Evolutionary conservation across 345 rosid species (phyloP).

Genomic region (Eucalyptus paniculata): DNA sequence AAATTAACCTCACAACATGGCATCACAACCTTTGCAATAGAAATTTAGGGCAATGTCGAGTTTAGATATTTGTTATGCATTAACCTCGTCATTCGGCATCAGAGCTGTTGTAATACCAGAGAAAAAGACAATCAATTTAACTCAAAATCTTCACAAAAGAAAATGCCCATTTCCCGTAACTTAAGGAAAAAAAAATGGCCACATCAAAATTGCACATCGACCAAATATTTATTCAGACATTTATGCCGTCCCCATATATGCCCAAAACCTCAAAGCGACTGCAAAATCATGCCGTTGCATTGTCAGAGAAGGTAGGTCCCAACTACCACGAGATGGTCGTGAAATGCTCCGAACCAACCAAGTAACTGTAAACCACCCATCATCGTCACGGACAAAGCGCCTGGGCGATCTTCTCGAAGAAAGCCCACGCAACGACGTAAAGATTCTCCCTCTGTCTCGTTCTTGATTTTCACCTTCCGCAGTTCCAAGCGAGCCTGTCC

Average conservation of each 20-base stretch:
- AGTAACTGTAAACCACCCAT: not conserved
- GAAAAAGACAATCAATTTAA: not conserved
- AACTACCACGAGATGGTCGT: not conserved
- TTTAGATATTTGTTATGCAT: too few species aligned
- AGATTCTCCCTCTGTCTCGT: not conserved
- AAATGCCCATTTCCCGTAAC: not conserved
- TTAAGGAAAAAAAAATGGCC: not conserved
- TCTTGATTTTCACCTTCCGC: not conserved
- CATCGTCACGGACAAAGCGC: not conserved
- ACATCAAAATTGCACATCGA: not conserved
- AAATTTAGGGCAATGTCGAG: not conserved
- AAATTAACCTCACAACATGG: not conserved
- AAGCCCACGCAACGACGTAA: not conserved
- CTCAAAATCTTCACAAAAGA: not conserved
- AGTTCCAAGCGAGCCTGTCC: not conserved
- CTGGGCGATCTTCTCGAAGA: not conserved
- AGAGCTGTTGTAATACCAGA: too few species aligned
- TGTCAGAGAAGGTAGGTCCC: not conserved
- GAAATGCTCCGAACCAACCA: not conserved
- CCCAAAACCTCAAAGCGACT: not conserved
- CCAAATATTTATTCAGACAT: not conserved
- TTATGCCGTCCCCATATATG: not conserved
- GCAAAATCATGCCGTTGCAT: too few species aligned
- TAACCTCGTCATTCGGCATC: too few species aligned
- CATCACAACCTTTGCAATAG: not conserved